A percentile compares a stretch with the other conserved stretches of the same genome.
Evolutionary conservation across 2,329 filamentous ascomycete genomes (phyloP).

Genomic region (Stagonosporopsis vannaccii): DNA sequence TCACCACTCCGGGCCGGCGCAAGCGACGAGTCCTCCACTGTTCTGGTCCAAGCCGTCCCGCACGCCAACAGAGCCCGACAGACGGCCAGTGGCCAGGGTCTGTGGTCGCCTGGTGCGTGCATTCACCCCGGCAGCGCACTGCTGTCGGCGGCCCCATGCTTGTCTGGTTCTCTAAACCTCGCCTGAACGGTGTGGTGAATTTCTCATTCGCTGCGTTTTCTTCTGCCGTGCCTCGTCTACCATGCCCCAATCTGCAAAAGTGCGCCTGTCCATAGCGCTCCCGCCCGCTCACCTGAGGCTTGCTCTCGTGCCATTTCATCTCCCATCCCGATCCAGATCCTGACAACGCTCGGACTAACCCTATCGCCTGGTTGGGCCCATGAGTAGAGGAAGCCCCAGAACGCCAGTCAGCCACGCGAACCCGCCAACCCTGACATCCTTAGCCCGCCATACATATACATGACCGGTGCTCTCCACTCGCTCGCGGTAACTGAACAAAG

Average conservation of each 20-base stretch:
- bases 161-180: slow-evolving; percentile 37
- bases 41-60: slow-evolving; percentile 51
- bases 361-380: slow-evolving; percentile 52
- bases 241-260: slow-evolving; percentile 49
- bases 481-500: slow-evolving; percentile 44
- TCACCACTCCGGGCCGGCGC: slow-evolving; percentile 42
- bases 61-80: slow-evolving; percentile 47
- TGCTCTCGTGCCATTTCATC: slow-evolving; percentile 43
- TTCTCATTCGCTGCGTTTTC: slow-evolving; percentile 47
- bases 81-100: slow-evolving; percentile 44
- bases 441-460: slow-evolving; percentile 55
- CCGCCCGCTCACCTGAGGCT: slow-evolving; percentile 46
- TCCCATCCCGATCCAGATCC: slow-evolving; percentile 53
- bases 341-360: slow-evolving; percentile 51
- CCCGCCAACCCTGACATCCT: slow-evolving; percentile 46
- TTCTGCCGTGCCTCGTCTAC: slow-evolving; percentile 52
- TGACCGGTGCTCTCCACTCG: slow-evolving; percentile 51
- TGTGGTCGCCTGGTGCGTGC: slow-evolving; percentile 37
- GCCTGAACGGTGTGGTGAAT: slow-evolving; percentile 49
- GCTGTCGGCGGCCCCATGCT: slow-evolving; percentile 44
- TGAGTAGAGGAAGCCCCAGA: slow-evolving; percentile 42
- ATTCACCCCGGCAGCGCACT: slow-evolving; percentile 40
- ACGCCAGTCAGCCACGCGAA: slow-evolving; percentile 54
- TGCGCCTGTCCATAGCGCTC: slow-evolving; percentile 47
- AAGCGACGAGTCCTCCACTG: slow-evolving; percentile 47